phyloP scores from a whole-genome alignment of 2,329 filamentous ascomycete genomes.

The Sporothrix luriei region DNA sequence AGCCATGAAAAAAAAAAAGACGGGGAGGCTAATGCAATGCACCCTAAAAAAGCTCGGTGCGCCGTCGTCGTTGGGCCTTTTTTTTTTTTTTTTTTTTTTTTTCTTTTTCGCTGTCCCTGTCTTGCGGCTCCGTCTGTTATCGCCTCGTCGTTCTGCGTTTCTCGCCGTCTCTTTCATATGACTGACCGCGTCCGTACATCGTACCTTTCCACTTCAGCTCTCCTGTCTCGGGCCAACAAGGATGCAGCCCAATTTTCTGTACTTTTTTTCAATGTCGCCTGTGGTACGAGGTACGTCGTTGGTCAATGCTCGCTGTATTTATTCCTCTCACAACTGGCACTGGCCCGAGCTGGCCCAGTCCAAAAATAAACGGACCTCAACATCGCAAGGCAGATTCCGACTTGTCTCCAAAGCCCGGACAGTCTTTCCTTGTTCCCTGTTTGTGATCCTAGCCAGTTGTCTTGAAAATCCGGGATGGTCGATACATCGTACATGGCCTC shows the following conservation, averaged over 20 bases:
- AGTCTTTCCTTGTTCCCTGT: conserved; percentile 2
- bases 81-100: too few species aligned
- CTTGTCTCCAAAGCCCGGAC: too few species aligned
- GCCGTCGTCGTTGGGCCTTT: neutral
- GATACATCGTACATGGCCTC: neutral
- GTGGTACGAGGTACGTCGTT: too few species aligned
- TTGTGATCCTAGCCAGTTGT: conserved; percentile 1
- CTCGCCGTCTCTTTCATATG: neutral
- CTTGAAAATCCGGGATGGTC: neutral
- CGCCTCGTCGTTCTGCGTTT: neutral
- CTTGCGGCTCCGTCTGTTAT: too few species aligned
- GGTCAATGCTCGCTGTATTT: neutral
- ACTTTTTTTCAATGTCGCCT: neutral
- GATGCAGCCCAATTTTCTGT: conserved; percentile 15
- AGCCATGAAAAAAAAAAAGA: conserved; percentile 3
- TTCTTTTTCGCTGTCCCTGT: too few species aligned
- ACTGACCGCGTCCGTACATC: neutral
- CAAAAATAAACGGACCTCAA: neutral
- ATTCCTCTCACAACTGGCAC: neutral
- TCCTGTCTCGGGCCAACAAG: neutral
- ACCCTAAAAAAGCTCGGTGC: conserved; percentile 9
- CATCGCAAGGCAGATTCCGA: conserved; percentile 3
- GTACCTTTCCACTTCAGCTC: neutral
- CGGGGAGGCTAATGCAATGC: conserved; percentile 23
- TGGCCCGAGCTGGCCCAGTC: neutral